Conservation (phyloP, 306 rosid species). For the Crotalaria pallida region DNA sequence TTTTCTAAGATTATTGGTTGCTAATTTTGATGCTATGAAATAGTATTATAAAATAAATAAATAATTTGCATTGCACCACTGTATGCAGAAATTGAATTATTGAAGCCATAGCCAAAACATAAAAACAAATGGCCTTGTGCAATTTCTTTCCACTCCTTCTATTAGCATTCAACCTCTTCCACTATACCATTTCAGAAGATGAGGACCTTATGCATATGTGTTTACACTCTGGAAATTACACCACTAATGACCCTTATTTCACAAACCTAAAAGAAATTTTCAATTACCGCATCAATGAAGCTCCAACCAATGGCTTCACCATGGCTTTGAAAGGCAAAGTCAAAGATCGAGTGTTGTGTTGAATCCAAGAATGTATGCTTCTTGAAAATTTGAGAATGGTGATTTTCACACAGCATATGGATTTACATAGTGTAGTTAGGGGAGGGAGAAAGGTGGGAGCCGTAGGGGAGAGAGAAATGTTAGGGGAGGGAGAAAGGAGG, state of each 20-base stretch:
- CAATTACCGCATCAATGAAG: neutral
- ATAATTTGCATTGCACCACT: neutral
- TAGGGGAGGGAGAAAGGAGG: too few relatives aligned
- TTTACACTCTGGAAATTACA: neutral
- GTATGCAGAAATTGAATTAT: neutral
- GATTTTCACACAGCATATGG: neutral
- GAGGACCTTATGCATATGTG: neutral
- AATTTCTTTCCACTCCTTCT: neutral
- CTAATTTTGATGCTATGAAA: too few relatives aligned
- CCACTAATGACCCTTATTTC: neutral
- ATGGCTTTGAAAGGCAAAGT: neutral
- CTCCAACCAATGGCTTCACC: conserved; percentile 1
- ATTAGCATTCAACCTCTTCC: neutral
- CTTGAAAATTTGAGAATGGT: neutral
- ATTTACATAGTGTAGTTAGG: neutral
- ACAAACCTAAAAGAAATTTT: neutral
- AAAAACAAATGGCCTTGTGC: neutral
- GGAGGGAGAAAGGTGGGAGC: too few relatives aligned
- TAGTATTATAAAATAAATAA: neutral
- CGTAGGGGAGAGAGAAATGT: too few relatives aligned
- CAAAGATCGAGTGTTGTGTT: neutral
- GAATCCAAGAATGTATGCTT: neutral
- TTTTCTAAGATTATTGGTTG: too few relatives aligned
- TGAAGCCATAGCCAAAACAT: neutral
- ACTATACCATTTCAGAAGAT: neutral